These are phyloP conservation scores for Penicillium sp. DNA, from an alignment of 2,329 filamentous ascomycete species.

Conservation along the genomic window DNA sequence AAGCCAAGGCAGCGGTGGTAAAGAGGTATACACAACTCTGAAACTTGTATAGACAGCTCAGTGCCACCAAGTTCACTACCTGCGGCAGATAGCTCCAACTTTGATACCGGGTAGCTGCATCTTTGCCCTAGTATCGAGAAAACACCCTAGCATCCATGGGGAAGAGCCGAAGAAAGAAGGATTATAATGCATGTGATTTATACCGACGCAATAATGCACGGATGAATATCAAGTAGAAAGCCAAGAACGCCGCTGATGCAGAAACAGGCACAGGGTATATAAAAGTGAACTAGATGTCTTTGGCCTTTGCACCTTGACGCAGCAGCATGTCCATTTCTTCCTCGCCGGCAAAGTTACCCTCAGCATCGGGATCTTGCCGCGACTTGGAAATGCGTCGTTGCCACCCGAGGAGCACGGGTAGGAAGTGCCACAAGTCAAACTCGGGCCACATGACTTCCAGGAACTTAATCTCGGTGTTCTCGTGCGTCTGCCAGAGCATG, in stretches of 20 bases:
- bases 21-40: too few relatives aligned
- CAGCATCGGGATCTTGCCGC: slow-evolving; percentile 59
- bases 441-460: slow-evolving; percentile 92
- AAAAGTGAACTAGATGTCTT: slow-evolving; percentile 27
- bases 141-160: too few relatives aligned
- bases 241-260: slow-evolving; percentile 21
- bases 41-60: too few relatives aligned
- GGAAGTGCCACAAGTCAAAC: slow-evolving; percentile 89
- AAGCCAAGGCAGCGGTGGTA: too few relatives aligned
- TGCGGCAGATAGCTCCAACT: too few relatives aligned
- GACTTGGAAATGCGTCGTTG: slow-evolving; percentile 66
- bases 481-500: slow-evolving; percentile 97
- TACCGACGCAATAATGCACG: background rate
- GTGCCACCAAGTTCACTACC: too few relatives aligned
- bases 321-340: slow-evolving; percentile 26
- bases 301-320: slow-evolving; percentile 29
- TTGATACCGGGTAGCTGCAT: too few relatives aligned
- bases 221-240: slow-evolving; percentile 7
- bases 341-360: slow-evolving; percentile 59
- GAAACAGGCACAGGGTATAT: slow-evolving; percentile 12
- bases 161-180: background rate
- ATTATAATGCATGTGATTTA: slow-evolving; percentile 1
- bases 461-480: slow-evolving; percentile 90
- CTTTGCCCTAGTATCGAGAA: background rate
- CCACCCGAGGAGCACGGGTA: slow-evolving; percentile 93